phyloP scores from a whole-genome alignment of 2,329 filamentous ascomycete genomes.

The Drechslera avenae region DNA sequence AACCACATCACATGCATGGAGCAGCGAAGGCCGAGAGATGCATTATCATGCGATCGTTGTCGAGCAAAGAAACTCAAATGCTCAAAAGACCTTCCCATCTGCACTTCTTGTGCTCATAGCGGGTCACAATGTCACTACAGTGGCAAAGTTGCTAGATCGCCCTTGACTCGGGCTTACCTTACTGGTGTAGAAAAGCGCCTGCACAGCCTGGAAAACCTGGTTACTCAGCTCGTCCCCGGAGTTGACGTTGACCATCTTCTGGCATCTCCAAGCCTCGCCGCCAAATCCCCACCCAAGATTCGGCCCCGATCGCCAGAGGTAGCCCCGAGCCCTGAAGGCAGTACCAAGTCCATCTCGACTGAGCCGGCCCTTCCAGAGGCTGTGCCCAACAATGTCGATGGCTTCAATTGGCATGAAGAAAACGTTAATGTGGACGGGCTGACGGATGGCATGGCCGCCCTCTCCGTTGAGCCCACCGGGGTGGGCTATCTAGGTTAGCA shows the following conservation, averaged over 20 bases:
- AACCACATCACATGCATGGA: conserved; percentile 27
- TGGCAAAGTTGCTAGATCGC: conserved; percentile 31
- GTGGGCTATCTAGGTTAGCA: conserved; percentile 32
- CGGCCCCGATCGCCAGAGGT: conserved; percentile 16
- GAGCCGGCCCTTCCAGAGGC: conserved; percentile 32
- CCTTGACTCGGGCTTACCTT: conserved; percentile 31
- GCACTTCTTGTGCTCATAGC: conserved; percentile 27
- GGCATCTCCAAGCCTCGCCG: conserved; percentile 19
- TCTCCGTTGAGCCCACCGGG: conserved; percentile 34
- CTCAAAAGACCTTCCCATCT: conserved; percentile 32
- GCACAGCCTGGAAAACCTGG: conserved; percentile 23
- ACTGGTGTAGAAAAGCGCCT: conserved; percentile 31
- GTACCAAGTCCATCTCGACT: conserved; percentile 12
- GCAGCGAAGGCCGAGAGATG: conserved; percentile 27
- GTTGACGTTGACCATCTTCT: conserved; percentile 28
- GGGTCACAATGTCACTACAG: conserved; percentile 30
- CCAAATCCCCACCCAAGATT: conserved; percentile 5
- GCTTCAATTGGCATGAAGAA: conserved; percentile 34
- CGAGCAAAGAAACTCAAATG: conserved; percentile 36
- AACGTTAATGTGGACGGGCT: conserved; percentile 26
- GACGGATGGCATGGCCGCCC: conserved; percentile 35
- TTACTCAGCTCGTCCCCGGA: conserved; percentile 29
- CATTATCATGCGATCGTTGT: conserved; percentile 30
- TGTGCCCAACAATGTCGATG: conserved; percentile 31
- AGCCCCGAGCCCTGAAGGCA: conserved; percentile 20